Conservation (phyloP, 2,329 filamentous ascomycete genomes). For the Metarhizium album region DNA sequence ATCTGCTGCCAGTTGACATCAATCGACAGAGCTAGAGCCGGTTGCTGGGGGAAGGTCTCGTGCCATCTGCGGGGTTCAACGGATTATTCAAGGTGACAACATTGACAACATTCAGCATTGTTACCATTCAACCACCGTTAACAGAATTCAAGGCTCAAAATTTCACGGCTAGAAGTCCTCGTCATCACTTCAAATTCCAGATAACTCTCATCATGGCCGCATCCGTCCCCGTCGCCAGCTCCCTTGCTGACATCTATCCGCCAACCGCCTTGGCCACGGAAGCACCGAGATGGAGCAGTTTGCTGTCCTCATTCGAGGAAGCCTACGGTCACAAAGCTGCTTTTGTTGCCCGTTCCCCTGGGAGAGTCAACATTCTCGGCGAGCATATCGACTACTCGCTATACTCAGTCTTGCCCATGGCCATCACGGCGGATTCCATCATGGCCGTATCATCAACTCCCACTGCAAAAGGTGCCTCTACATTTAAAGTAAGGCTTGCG, state of each 20-base stretch:
- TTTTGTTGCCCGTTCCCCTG: slow-evolving; percentile 83
- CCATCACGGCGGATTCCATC: slow-evolving; percentile 82
- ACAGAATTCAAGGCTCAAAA: too few relatives aligned
- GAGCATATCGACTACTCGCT: slow-evolving; percentile 99
- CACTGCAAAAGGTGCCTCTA: slow-evolving; percentile 35
- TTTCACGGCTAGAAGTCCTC: neutral
- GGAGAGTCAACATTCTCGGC: slow-evolving; percentile 95
- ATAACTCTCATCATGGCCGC: slow-evolving; percentile 31
- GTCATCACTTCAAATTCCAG: neutral
- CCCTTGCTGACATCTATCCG: slow-evolving; percentile 76
- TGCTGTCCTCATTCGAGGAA: slow-evolving; percentile 60
- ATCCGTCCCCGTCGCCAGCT: slow-evolving; percentile 61
- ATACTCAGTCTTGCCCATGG: slow-evolving; percentile 92
- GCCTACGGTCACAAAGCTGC: slow-evolving; percentile 60
- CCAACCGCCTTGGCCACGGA: slow-evolving; percentile 58
- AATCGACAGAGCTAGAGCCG: neutral
- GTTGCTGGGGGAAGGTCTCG: neutral
- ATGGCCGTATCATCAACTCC: slow-evolving; percentile 61
- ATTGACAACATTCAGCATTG: neutral
- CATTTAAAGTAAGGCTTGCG: slow-evolving; percentile 62
- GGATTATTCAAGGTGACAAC: neutral
- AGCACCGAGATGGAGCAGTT: slow-evolving; percentile 61
- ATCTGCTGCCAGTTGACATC: neutral
- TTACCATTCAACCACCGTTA: neutral
- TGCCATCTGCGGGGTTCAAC: slow-evolving; percentile 1